phyloP scores from a whole-genome alignment of 2,329 filamentous ascomycete genomes.

The Alternaria brassicicola region DNA sequence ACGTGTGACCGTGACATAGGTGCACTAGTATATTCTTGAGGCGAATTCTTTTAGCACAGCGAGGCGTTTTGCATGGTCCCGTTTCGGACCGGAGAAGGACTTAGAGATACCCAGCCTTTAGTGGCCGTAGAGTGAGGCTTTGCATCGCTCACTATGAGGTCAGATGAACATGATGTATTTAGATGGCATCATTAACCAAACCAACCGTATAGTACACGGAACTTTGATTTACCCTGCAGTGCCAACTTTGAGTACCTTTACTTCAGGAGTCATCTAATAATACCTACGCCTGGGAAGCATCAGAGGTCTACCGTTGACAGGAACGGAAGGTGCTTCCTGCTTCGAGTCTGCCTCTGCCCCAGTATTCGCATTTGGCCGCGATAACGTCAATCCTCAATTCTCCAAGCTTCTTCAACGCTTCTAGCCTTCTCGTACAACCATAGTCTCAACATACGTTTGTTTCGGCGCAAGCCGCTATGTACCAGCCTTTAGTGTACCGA shows the following conservation, averaged over 20 bases:
- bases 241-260: background rate
- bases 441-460: constrained; percentile 4
- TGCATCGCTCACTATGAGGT: constrained; percentile 32
- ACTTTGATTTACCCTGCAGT: background rate
- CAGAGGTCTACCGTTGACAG: background rate
- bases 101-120: constrained; percentile 40
- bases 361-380: constrained; percentile 5
- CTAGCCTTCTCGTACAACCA: constrained; percentile 4
- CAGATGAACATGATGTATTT: constrained; percentile 24
- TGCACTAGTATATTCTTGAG: constrained; percentile 13
- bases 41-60: constrained; percentile 34
- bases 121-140: constrained; percentile 23
- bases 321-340: constrained; percentile 7
- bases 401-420: constrained; percentile 17
- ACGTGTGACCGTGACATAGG: constrained; percentile 11
- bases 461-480: constrained; percentile 16
- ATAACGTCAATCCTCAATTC: background rate
- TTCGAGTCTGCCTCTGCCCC: background rate
- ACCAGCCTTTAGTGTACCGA: constrained; percentile 9
- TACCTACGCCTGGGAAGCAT: background rate
- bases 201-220: background rate
- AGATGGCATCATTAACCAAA: constrained; percentile 7
- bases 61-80: constrained; percentile 34
- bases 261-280: background rate
- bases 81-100: constrained; percentile 16